Conservation (phyloP, 2,329 filamentous ascomycete genomes). For the Penicillium sp. region DNA sequence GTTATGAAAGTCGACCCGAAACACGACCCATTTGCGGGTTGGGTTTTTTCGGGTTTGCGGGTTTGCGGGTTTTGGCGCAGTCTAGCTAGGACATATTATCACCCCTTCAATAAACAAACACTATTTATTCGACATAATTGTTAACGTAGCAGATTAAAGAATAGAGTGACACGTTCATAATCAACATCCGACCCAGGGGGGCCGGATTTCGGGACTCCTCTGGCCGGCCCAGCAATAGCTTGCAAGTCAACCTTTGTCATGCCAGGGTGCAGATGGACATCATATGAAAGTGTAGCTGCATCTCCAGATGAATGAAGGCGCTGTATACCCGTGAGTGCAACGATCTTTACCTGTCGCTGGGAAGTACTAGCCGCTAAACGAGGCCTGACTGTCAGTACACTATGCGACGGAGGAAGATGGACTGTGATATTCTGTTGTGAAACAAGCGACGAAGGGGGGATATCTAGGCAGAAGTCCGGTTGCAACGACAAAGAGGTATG, state of each 20-base stretch:
- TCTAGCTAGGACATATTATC: no score
- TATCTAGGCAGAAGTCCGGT: slow-evolving; percentile 61
- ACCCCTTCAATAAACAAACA: slow-evolving; percentile 5
- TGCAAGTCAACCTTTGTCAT: slow-evolving; percentile 78
- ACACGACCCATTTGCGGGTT: no score
- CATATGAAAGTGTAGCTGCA: slow-evolving; percentile 67
- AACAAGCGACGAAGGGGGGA: slow-evolving; percentile 65
- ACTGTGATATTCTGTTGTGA: slow-evolving; percentile 72
- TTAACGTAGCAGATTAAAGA: slow-evolving; percentile 65
- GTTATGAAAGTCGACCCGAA: no score
- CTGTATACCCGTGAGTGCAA: slow-evolving; percentile 68
- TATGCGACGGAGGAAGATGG: slow-evolving; percentile 65
- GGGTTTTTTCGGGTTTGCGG: no score
- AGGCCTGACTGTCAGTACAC: slow-evolving; percentile 69
- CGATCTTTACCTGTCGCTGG: slow-evolving; percentile 72
- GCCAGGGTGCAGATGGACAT: slow-evolving; percentile 68
- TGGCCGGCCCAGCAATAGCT: slow-evolving; percentile 68
- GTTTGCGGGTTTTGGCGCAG: no score
- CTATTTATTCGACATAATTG: slow-evolving; percentile 30
- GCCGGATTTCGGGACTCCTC: slow-evolving; percentile 54
- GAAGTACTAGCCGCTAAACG: slow-evolving; percentile 63
- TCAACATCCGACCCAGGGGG: slow-evolving; percentile 65
- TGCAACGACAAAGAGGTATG: slow-evolving; percentile 66
- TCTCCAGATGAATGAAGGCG: slow-evolving; percentile 54
- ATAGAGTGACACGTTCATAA: slow-evolving; percentile 71